Conservation (phyloP, 768 basidiomycete species). For the Mrakia blollopis region DNA sequence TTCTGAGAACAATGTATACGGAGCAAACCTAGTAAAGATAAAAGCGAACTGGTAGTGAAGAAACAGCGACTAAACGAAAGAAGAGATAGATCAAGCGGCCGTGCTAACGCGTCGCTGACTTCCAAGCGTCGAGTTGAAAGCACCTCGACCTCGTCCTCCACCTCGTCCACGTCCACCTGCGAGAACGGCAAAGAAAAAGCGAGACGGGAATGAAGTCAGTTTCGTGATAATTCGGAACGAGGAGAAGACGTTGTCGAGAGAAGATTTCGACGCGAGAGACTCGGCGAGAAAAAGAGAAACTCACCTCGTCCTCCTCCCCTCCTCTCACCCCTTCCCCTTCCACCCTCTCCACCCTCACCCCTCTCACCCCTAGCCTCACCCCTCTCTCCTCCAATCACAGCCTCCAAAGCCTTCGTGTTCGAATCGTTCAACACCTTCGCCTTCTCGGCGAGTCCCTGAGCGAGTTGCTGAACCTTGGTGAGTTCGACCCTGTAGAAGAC, state of each 20-base stretch:
- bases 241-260: no score
- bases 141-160: slow-evolving; percentile 30
- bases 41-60: no score
- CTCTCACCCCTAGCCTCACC: slow-evolving; percentile 60
- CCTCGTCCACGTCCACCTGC: slow-evolving; percentile 36
- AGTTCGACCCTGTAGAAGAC: slow-evolving; percentile 90
- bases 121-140: slow-evolving; percentile 26
- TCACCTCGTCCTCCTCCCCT: slow-evolving; percentile 29
- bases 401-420: slow-evolving; percentile 55
- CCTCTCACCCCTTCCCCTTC: slow-evolving; percentile 36
- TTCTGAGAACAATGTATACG: slow-evolving; percentile 3
- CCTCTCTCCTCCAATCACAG: slow-evolving; percentile 59
- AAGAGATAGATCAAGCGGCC: slow-evolving; percentile 7
- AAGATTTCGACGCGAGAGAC: no score
- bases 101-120: slow-evolving; percentile 18
- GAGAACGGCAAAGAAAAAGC: slow-evolving; percentile 16
- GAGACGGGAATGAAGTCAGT: neutral
- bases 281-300: neutral
- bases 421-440: slow-evolving; percentile 1
- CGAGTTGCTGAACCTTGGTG: slow-evolving; percentile 81
- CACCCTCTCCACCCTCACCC: slow-evolving; percentile 56
- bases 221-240: no score
- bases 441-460: slow-evolving; percentile 81
- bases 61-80: no score
- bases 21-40: no score